phyloP scores from a whole-genome alignment of 1,139 yeast genomes.

The Martiniozyma asiatica region DNA sequence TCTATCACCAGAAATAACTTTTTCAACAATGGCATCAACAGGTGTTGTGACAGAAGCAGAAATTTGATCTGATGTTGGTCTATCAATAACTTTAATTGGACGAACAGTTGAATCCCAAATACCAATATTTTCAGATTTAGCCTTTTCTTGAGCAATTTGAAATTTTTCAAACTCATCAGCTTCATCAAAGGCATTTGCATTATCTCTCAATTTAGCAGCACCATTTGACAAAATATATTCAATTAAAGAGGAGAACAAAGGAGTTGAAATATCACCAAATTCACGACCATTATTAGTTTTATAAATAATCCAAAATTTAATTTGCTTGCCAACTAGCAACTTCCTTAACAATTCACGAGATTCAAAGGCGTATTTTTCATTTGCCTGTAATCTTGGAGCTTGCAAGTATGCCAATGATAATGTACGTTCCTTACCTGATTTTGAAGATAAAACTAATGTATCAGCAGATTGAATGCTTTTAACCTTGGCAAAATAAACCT shows the following conservation, averaged over 20 bases:
- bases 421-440: conserved; percentile 39
- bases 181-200: conserved; percentile 29
- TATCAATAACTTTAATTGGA: conserved; percentile 23
- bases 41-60: conserved; percentile 30
- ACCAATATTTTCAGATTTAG: conserved; percentile 38
- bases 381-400: conserved; percentile 30
- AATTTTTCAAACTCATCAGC: conserved; percentile 27
- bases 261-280: conserved; percentile 62
- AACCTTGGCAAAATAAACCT: conserved; percentile 42
- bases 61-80: conserved; percentile 29
- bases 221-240: conserved; percentile 50
- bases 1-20: conserved; percentile 70
- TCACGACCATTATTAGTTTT: conserved; percentile 41
- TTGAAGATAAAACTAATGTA: conserved; percentile 55
- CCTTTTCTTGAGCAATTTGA: conserved; percentile 35
- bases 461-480: conserved; percentile 66
- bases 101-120: conserved; percentile 35
- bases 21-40: conserved; percentile 54
- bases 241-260: conserved; percentile 48
- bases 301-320: conserved; percentile 48
- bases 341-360: conserved; percentile 52
- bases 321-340: conserved; percentile 56
- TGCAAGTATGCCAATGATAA: conserved; percentile 55
- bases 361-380: conserved; percentile 37
- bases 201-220: conserved; percentile 51